Base-by-base conservation (phyloP, 164 flowering plant species). In the Macadamia integrifolia region DNA sequence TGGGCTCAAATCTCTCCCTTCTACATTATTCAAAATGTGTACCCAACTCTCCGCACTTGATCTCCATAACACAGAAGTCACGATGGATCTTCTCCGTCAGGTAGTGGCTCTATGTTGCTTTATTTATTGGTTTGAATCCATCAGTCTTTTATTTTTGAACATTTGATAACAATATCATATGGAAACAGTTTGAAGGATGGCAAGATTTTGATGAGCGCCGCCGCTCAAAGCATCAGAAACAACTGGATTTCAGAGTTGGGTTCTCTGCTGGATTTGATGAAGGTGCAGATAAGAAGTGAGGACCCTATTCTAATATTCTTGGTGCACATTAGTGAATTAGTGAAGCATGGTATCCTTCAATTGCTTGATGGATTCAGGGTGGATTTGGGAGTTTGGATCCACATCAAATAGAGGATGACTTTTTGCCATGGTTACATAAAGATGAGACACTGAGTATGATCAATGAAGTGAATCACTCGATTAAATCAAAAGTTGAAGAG, bases 11-110 rank as follows among this genome's bases (percentile, higher is more conserved):
- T 73, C 82, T 15, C 81, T 93, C 17, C 98, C 98, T 23, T 67
- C 78, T 9, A 66, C 81, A 7, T 18, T 93, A 58, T 88, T 93
- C 74, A 89, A 83, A 69, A 76, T 30, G 74, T 93, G 98, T 78
- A 49, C 60, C 35, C 77, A 83, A 65, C 89, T 93, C 28, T 78
- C 89, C 23, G 85, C 86, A n/a, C 83, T 93, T 10, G 93, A 88
- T 84, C 90, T 93, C 35, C 96, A 93, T 78, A 80, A 79, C 61
- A 91, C 98, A 30, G 91, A 91, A 77, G 84, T 93, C 70, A 93
- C 98, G 40, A 79, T 76, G 62, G 96, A 93, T 78, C 35, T 79
- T 50, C 88, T 93, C 48, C 93, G 97, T n/a, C 79, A 87, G 91
- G 97, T 93, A 72, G 46, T 55, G 43, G 9, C 52, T 61, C 28